Base-by-base conservation (phyloP, 2,329 filamentous ascomycete species). In the Diplodia mutila region DNA sequence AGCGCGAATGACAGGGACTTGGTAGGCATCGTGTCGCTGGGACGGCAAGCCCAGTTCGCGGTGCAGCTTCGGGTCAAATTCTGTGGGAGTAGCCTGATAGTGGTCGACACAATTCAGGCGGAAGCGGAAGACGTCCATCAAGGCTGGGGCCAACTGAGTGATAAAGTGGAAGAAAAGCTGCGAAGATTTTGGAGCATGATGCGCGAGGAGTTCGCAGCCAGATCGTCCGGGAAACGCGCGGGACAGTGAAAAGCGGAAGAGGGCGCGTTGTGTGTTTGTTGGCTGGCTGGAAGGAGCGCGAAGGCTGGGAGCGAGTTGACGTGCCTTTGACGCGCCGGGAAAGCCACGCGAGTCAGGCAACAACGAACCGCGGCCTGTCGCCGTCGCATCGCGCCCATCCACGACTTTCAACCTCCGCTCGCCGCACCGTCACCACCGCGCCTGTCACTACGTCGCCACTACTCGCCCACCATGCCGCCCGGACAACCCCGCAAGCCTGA, bases 101-200 rank as follows among this genome's bases (percentile, higher is more conserved):
- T 95, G 90, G 80, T 99, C 95, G 81, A 99, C 90, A 82, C 93
- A 97, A 78, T 99, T 97, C 76, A 99, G 84, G 73, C 94, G 91
- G 77, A 99, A 89, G 73, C 92, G 91, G 81, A 99, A 98, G 72
- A 87, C 84, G 75, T 93, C 90, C 90, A 89, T 89, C 74, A 73
- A 71, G 72, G 65, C 49, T 12, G 49, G 32, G 42, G 39, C 64
- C 64, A 37, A 25, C 27, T 46, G 42, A 16, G n/a, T 39, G 53
- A 21, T 51, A 25, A 32, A 21, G n/a, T 37, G 59, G 14, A 5
- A 21, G 27, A 29, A 21, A 3, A 18, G n/a, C 3, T n/a, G 57
- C 21, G 18, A 25, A 61, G 27, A 21, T 16, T 11, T n/a, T 23
- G 27, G 37, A 23, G 64, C 64, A 66, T 66, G n/a, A 34, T 59